Conservation (phyloP, 2,329 filamentous ascomycete genomes). For the Penicillium sp. region DNA sequence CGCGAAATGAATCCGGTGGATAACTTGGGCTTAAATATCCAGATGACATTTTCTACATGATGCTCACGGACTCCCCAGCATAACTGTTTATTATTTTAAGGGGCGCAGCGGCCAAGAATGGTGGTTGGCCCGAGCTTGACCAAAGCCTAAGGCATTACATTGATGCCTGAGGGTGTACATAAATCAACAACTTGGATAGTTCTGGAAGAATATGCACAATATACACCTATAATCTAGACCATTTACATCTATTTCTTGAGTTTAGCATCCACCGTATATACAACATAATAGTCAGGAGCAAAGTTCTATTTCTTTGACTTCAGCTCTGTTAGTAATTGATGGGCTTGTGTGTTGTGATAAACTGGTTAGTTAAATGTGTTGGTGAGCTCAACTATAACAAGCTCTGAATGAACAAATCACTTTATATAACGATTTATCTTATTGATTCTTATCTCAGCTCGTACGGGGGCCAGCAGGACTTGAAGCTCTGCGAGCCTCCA, state of each 20-base stretch:
- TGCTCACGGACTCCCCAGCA: not conserved
- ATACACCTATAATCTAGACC: not conserved
- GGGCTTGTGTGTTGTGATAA: too few species aligned
- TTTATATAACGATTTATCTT: too few species aligned
- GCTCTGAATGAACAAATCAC: too few species aligned
- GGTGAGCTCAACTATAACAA: too few species aligned
- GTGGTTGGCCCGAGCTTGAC: not conserved
- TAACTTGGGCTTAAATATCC: constrained; percentile 12
- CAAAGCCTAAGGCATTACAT: not conserved
- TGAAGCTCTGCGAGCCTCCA: not conserved
- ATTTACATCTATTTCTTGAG: not conserved
- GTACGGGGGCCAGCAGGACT: not conserved
- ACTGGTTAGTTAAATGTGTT: too few species aligned
- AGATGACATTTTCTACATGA: constrained; percentile 17
- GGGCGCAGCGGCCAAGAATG: not conserved
- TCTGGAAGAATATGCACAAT: not conserved
- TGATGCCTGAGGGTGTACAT: not conserved
- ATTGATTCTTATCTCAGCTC: not conserved
- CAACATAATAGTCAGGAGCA: not conserved
- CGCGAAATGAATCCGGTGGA: constrained; percentile 16
- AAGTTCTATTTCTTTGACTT: not conserved
- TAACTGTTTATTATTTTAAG: not conserved
- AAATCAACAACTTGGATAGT: not conserved
- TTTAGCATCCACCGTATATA: not conserved
- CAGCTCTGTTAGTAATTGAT: too few species aligned